Conservation (phyloP, 2,329 filamentous ascomycete genomes). For the Sarocladium kiliense region DNA sequence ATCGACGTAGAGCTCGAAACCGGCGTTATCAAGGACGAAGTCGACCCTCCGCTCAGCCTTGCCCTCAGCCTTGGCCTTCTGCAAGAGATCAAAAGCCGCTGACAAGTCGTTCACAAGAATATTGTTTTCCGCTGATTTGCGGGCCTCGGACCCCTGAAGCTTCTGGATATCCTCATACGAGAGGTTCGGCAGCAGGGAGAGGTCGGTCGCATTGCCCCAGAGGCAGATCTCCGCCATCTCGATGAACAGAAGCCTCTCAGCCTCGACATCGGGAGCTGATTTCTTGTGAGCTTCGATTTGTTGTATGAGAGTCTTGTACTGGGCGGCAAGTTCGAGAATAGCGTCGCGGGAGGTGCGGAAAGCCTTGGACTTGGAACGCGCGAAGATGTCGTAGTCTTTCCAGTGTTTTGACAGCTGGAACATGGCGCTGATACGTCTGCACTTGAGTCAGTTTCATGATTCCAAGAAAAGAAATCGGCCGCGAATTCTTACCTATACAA, state of each 20-base stretch:
- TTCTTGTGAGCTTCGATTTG: conserved; percentile 55
- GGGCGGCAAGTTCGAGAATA: conserved; percentile 73
- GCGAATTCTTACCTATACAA: conserved; percentile 60
- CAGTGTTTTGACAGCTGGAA: conserved; percentile 76
- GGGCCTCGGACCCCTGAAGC: conserved; percentile 80
- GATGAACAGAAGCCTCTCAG: conserved; percentile 73
- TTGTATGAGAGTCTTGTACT: conserved; percentile 68
- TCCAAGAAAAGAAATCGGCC: neutral
- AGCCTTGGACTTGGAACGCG: conserved; percentile 82
- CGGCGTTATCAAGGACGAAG: conserved; percentile 94
- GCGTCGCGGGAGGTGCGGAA: conserved; percentile 89
- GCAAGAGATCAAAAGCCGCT: conserved; percentile 64
- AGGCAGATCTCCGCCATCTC: conserved; percentile 97
- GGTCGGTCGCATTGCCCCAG: conserved; percentile 94
- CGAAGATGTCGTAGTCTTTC: conserved; percentile 87
- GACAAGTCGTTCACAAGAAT: conserved; percentile 84
- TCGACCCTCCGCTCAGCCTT: conserved; percentile 74
- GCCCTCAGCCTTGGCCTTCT: conserved; percentile 56
- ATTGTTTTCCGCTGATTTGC: conserved; percentile 84
- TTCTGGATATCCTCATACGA: conserved; percentile 97
- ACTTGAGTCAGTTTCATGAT: neutral
- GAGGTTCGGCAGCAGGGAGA: conserved; percentile 83
- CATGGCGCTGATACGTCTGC: conserved; percentile 68
- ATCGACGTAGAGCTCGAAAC: conserved; percentile 96
- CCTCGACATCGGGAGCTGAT: conserved; percentile 53